Evolutionary conservation across 495 filamentous ascomycete genomes (phyloP), one percentile per base, ranked within the genome.

Genomic region (Aspergillus bertholletiae): DNA sequence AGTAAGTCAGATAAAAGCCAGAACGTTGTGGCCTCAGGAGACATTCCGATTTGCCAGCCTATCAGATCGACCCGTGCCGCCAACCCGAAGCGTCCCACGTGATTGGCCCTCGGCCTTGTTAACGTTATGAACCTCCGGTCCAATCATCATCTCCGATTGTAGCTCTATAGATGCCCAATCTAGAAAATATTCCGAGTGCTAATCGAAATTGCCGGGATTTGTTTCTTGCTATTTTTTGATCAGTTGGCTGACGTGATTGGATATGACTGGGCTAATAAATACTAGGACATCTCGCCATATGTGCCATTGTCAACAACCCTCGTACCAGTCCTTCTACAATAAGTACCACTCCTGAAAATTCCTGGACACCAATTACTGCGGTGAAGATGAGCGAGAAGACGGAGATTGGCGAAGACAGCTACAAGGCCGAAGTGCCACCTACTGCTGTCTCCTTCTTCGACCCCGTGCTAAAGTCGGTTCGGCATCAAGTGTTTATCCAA

Each of bases 361-460:
- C n/a, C n/a, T n/a, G n/a, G n/a, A n/a, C n/a, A n/a, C n/a, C n/a
- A n/a, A n/a, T n/a, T n/a, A n/a, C n/a, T n/a, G n/a, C n/a, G n/a
- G 37, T 40, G 15, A 43, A 43, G 39, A 53, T 53, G 50, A 53
- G 50, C 39, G 50, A 53, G 15, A 53, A 32, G 18, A 23, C 26
- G 11, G 39, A 44, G 5, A 41, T 49, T 26, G 46, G 23, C 18
- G 46, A 47, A 49, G 59, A 53, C 23, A 61, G 47, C 3, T 51
- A 69, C 13, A 37, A 63, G 48, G 56, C 49, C 46, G 8, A 18
- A 17, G 34, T 24, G 17, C 68, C 72, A 7, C 70, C 68, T 1
- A 56, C 65, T n/a, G 63, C 75, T 1, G 78, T 82, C 20, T 74
- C 73, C 21, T 82, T 84, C 54, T 84, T 76, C 58, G 66, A 83